A percentile compares a stretch with the other conserved stretches of the same genome.
These are phyloP conservation scores for Ascosphaera apis DNA, from an alignment of 2,329 filamentous ascomycete genomes.

Conservation along the genomic window DNA sequence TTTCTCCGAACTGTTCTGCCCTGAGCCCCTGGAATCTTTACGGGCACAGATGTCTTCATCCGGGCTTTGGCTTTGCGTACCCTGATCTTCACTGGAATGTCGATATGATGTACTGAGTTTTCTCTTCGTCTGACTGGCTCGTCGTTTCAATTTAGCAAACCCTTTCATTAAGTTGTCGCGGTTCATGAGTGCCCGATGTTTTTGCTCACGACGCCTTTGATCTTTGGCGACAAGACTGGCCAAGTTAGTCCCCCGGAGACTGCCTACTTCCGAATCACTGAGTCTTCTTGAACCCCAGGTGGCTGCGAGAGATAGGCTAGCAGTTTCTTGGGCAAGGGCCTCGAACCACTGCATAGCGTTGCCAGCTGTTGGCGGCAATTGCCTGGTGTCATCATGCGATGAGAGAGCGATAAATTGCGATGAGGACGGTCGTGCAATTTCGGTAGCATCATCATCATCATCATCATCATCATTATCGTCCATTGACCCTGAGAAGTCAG, in stretches of 20 bases:
- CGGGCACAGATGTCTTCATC: too few relatives aligned
- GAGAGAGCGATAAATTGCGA: constrained; percentile 1
- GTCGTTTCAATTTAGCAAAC: too few relatives aligned
- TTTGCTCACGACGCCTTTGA: constrained; percentile 7
- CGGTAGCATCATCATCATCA: constrained; percentile 6
- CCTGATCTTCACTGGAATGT: too few relatives aligned
- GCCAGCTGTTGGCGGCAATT: constrained; percentile 29
- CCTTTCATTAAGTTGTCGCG: too few relatives aligned
- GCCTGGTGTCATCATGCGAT: constrained; percentile 8
- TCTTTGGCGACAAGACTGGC: constrained; percentile 15
- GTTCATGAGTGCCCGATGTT: too few relatives aligned
- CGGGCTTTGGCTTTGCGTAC: too few relatives aligned
- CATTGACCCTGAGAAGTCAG: too few relatives aligned
- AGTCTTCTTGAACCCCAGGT: constrained; percentile 30
- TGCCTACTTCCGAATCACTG: constrained; percentile 28
- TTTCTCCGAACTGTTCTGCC: too few relatives aligned
- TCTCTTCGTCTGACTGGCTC: too few relatives aligned
- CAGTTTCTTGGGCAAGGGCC: constrained; percentile 26
- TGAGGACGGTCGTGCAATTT: constrained; percentile 3
- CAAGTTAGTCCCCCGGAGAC: constrained; percentile 21
- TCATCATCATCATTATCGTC: constrained; percentile 8
- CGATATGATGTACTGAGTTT: too few relatives aligned
- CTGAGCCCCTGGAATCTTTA: too few relatives aligned
- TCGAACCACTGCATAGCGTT: constrained; percentile 31
- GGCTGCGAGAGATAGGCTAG: constrained; percentile 30